phyloP scores from a whole-genome alignment of 352 stramenopile species.

The Phytophthora sp. region DNA sequence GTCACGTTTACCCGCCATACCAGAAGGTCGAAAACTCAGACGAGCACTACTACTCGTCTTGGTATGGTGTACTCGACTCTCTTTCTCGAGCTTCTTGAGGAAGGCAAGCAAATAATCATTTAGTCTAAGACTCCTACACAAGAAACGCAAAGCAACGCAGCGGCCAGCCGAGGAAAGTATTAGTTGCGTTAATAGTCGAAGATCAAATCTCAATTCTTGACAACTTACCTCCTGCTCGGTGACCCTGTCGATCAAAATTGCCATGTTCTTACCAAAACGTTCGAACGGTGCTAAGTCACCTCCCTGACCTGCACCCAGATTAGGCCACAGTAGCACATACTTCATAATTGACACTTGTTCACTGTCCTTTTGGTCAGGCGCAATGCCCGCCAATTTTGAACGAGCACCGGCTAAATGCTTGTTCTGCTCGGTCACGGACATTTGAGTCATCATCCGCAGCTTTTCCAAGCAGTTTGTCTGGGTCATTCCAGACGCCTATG shows the following conservation, averaged over 20 bases:
- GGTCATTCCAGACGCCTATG: background rate
- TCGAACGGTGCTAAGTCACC: background rate
- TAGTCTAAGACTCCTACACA: background rate
- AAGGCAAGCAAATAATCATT: background rate
- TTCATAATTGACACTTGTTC: slow-evolving; percentile 1
- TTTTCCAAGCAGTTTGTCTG: background rate
- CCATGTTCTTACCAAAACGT: slow-evolving; percentile 2
- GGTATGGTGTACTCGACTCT: background rate
- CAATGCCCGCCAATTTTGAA: background rate
- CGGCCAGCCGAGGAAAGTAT: too few relatives aligned
- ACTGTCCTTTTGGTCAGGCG: background rate
- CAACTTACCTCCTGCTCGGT: background rate
- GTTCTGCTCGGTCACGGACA: background rate
- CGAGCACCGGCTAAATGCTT: background rate
- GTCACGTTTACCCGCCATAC: slow-evolving; percentile 6
- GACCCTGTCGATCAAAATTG: background rate
- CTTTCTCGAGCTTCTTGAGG: background rate
- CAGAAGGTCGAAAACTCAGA: slow-evolving; percentile 6
- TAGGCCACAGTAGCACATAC: slow-evolving; percentile 7
- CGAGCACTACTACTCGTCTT: background rate
- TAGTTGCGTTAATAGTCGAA: background rate
- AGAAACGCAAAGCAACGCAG: background rate
- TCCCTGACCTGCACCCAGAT: background rate
- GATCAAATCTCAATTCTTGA: background rate
- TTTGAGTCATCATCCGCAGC: slow-evolving; percentile 2